Evolutionary conservation across 306 rosid genomes (phyloP).

Genomic region (Dryas alaskensis): DNA sequence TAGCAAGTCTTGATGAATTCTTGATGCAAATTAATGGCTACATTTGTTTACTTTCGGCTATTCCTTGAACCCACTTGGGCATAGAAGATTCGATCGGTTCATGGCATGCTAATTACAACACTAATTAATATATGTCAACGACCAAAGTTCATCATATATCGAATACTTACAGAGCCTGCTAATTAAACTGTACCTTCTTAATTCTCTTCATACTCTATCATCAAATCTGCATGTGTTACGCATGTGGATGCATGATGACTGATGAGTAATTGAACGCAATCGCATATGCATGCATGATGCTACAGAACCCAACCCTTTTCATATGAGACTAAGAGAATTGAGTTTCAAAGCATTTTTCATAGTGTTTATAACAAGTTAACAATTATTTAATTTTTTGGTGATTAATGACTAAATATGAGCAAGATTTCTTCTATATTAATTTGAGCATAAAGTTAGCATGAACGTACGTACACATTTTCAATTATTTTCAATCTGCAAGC

Average conservation of each 20-base stretch:
- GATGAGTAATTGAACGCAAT: too few relatives aligned
- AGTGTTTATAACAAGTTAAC: too few relatives aligned
- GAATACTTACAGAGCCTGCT: background rate
- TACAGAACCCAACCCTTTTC: too few relatives aligned
- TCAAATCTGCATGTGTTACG: background rate
- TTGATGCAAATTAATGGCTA: background rate
- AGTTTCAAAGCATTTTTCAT: too few relatives aligned
- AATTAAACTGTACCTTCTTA: background rate
- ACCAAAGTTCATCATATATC: background rate
- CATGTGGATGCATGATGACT: background rate
- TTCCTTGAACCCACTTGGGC: slow-evolving; percentile 13
- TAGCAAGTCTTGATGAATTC: slow-evolving; percentile 7
- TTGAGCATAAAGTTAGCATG: too few relatives aligned
- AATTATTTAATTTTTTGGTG: too few relatives aligned
- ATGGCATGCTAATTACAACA: slow-evolving; percentile 2
- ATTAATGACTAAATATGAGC: too few relatives aligned
- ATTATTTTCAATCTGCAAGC: too few relatives aligned
- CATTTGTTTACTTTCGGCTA: slow-evolving; percentile 11
- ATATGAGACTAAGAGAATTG: too few relatives aligned
- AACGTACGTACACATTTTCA: too few relatives aligned
- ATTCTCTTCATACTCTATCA: background rate
- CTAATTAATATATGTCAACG: background rate
- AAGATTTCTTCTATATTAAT: too few relatives aligned
- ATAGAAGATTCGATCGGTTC: background rate
- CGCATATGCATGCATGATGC: too few relatives aligned